Percentiles rank a stretch among this genome's conserved stretches.
phyloP scores from a whole-genome alignment of 352 stramenopile genomes.

The Pythium chondricola region DNA sequence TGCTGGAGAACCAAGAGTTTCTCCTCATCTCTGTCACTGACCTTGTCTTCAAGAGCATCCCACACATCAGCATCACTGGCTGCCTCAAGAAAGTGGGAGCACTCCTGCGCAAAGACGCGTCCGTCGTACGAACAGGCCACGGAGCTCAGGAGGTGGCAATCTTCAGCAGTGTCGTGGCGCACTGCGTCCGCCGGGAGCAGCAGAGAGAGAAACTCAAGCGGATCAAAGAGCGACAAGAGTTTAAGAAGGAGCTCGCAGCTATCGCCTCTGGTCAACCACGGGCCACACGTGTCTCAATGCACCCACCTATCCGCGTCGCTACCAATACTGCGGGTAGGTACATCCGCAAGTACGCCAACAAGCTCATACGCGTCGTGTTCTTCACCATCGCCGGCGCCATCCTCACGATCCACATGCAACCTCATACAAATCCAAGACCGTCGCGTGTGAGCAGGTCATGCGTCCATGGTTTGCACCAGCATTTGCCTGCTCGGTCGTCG shows the following conservation, averaged over 20 bases:
- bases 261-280: too few species aligned
- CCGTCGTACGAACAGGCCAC: background rate
- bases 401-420: constrained; percentile 12
- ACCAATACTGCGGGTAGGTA: background rate
- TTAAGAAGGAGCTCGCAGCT: background rate
- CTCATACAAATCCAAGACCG: constrained; percentile 4
- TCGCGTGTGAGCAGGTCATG: constrained; percentile 17
- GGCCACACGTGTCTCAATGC: too few species aligned
- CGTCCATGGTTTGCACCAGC: constrained; percentile 16
- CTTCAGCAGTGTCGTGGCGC: constrained; percentile 5
- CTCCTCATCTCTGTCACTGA: constrained; percentile 18
- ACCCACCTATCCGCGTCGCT: background rate
- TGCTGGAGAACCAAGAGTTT: constrained; percentile 40
- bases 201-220: constrained; percentile 6
- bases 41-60: constrained; percentile 18
- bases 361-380: constrained; percentile 20
- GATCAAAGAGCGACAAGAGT: background rate
- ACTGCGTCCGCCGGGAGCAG: background rate
- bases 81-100: constrained; percentile 17
- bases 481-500: constrained; percentile 17
- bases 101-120: constrained; percentile 15
- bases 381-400: constrained; percentile 5
- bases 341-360: constrained; percentile 22
- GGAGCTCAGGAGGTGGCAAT: too few species aligned
- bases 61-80: constrained; percentile 18